phyloP scores from a whole-genome alignment of 2,329 filamentous ascomycete genomes.

The Colletotrichum sp. region DNA sequence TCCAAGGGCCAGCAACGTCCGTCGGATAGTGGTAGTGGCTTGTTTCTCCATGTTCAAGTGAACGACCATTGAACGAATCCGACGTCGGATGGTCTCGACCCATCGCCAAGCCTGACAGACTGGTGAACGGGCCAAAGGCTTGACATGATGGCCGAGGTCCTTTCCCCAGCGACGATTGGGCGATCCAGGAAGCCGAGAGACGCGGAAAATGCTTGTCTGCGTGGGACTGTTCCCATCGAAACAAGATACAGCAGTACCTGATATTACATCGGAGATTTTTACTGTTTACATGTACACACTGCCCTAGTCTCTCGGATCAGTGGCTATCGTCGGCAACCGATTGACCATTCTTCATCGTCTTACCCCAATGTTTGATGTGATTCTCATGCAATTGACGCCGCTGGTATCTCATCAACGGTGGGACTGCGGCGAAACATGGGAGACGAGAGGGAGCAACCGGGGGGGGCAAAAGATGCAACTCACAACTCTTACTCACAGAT shows the following conservation, averaged over 20 bases:
- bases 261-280: neutral
- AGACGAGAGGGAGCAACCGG: neutral
- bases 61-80: neutral
- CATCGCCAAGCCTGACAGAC: neutral
- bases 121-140: neutral
- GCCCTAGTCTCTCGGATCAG: neutral
- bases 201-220: neutral
- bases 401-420: neutral
- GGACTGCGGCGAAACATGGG: neutral
- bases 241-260: neutral
- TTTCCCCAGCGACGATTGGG: neutral
- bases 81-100: slow-evolving; percentile 9
- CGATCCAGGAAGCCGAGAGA: neutral
- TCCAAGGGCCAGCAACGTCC: neutral
- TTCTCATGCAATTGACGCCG: neutral
- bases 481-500: neutral
- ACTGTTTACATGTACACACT: neutral
- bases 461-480: neutral
- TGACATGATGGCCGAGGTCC: neutral
- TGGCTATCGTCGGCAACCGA: slow-evolving; percentile 4
- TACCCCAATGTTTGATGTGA: slow-evolving; percentile 20
- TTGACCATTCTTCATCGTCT: neutral
- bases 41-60: neutral
- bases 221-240: neutral
- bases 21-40: neutral